Conservation (phyloP, 768 basidiomycete genomes). For the Ephemerocybe angulata region DNA sequence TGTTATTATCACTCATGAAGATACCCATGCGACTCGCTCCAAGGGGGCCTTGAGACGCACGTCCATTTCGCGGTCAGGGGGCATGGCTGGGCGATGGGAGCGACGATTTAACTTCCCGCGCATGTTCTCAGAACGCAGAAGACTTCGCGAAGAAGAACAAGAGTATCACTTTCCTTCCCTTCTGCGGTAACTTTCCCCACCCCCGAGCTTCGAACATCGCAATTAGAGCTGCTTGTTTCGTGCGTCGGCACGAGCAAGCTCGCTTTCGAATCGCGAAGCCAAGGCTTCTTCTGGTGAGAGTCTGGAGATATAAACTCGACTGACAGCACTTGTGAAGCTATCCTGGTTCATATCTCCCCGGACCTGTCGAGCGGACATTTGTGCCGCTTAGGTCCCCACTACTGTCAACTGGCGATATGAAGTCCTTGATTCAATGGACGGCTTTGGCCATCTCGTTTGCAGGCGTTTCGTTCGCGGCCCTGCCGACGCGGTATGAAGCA, state of each 20-base stretch:
- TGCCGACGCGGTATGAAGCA: not conserved
- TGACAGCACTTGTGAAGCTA: not conserved
- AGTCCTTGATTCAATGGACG: constrained; percentile 2
- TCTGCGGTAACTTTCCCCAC: not conserved
- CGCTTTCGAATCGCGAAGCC: not conserved
- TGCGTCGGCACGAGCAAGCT: not conserved
- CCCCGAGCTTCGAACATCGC: not conserved
- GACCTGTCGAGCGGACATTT: too few species aligned
- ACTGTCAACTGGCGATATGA: not conserved
- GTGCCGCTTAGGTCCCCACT: not conserved
- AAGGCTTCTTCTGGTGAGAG: not conserved
- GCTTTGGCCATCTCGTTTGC: constrained; percentile 2
- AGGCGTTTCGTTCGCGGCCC: not conserved
- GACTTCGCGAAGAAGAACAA: not conserved
- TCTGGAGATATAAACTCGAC: not conserved
- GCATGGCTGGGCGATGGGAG: too few species aligned
- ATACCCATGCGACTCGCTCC: too few species aligned
- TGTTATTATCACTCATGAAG: too few species aligned
- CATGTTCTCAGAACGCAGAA: not conserved
- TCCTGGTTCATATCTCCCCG: not conserved
- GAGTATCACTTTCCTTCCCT: not conserved
- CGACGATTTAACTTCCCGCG: not conserved
- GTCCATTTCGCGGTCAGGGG: too few species aligned
- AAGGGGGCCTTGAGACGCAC: too few species aligned
- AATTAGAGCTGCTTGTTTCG: constrained; percentile 1